phyloP scores from a whole-genome alignment of 192 early-diverging fungal genomes.

The Dissophora ornata region DNA sequence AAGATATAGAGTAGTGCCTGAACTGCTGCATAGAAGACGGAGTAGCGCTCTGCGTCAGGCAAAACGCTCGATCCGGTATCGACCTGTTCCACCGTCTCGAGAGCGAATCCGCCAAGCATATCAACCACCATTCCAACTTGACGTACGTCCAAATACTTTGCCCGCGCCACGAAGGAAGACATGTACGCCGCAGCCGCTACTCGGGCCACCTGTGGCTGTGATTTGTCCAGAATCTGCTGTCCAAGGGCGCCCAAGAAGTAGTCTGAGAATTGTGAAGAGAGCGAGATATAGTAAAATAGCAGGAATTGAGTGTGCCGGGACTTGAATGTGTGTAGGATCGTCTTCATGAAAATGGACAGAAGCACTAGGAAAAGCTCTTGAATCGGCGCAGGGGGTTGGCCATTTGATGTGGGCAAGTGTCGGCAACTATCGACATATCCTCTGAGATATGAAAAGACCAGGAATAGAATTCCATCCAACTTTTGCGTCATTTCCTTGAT shows the following conservation, averaged over 20 bases:
- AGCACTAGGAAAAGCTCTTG: conserved; percentile 73
- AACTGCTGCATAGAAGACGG: conserved; percentile 87
- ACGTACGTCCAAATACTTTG: conserved; percentile 74
- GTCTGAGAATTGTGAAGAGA: conserved; percentile 69
- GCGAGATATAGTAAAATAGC: conserved; percentile 82
- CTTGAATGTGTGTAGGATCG: conserved; percentile 87
- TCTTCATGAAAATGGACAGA: conserved; percentile 82
- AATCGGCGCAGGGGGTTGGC: conserved; percentile 22
- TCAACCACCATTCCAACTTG: conserved; percentile 75
- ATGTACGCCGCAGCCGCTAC: conserved; percentile 86
- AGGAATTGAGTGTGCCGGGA: conserved; percentile 94
- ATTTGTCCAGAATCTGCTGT: conserved; percentile 65
- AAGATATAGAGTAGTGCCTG: conserved; percentile 95
- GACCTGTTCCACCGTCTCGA: conserved; percentile 73
- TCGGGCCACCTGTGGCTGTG: conserved; percentile 73
- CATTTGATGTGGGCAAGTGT: conserved; percentile 34
- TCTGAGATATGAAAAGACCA: conserved; percentile 73
- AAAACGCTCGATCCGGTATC: conserved; percentile 57
- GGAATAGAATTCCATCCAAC: conserved; percentile 77
- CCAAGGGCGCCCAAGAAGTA: conserved; percentile 83
- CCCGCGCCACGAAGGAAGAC: conserved; percentile 89
- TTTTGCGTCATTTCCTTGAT: conserved; percentile 72
- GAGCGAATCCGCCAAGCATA: conserved; percentile 75
- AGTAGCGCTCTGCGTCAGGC: conserved; percentile 72
- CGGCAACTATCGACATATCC: conserved; percentile 38